Base-by-base conservation (phyloP, 2,329 filamentous ascomycete genomes). In the Eutypa lata region DNA sequence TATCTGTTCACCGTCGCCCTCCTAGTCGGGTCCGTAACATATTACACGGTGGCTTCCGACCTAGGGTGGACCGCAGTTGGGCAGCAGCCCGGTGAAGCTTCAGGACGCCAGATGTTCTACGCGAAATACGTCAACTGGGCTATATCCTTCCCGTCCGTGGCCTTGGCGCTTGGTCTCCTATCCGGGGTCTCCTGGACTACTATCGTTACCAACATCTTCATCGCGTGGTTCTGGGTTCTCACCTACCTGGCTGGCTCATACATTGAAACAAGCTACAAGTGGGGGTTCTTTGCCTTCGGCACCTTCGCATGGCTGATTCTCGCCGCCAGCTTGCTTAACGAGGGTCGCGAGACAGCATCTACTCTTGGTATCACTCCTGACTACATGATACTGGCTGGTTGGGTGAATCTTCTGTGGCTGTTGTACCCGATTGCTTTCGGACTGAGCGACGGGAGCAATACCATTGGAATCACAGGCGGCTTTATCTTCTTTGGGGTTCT, bases 201-300 rank as follows among this genome's bases (percentile, higher is more conserved):
- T 26, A 79, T 81, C 50, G 47, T 75, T 50, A 78, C 71, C 62
- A 74, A 79, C 53, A 62, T 81, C 54, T 65, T 69, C 53, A 66
- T 77, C 22, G 58, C 71, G n/a, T 78, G 76, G 76, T 65, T 70
- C 63, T 81, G 77, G 74, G 60, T 79, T 55, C 57, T 79, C 56
- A 66, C 67, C 19, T 80, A 79, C 59, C 71, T 80, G 22, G 69
- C 71, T 48, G 70, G 68, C 28, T 75, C 78, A 47, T 76, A 73
- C 64, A 77, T 74, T 3, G 51, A 60, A 5, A 72, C 71, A 44
- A 68, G 63, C 56, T 81, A 81, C 67, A 80, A 79, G 65, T 81
- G 77, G 78, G 79, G 79, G 6, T 82, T 79, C 70, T 81, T 69
- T 61, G 71, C 66, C 55, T 78, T 80, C 47, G 78, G 76, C 54